Base-by-base conservation (phyloP, 768 basidiomycete species). In the Xerocomus potaroensis region DNA sequence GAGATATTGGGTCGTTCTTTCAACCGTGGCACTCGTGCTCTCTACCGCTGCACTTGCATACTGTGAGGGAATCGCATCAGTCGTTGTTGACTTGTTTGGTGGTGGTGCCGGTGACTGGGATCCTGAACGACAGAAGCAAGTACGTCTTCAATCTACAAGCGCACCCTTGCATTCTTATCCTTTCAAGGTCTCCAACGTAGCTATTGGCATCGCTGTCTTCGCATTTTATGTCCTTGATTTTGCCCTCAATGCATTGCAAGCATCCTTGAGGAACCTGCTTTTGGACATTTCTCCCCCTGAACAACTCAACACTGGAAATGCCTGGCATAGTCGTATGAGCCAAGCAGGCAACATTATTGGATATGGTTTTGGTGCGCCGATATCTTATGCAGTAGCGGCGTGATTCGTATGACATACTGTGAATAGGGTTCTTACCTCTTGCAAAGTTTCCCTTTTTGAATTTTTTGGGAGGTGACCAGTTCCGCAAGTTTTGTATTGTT, bases 321-420 rank as follows among this genome's bases (percentile, higher is more conserved):
- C 96, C 27, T 99, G 95, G 93, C 93, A 97, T 51, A 88, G 94
- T 37, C 76, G 91, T 51, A 96, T 97, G 88, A 86, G 83, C 35
- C 92, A 98, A 62, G 83, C 92, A n/a, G 96, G 93, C 18, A 98
- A 96, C 62, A 95, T 98, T 40, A 65, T 97, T 53, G 96, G 96
- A 8, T 97, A 84, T 69, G 89, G 89, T 2, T 87, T 95, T 61
- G 93, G 91, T 87, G 60, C 48, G 78, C 49, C 21, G 8, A 34
- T 23, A 11, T 43, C 5, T 40, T 39, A 19, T 26, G 35, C 12
- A 41, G n/a, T 29, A 26, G 26, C 14, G 6, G 14, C 27, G 27
- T 6, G 16, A 8, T 37, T 19, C 32, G 8, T 48, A 65, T 14
- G 62, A 36, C 26, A 23, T 6, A 31, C 29, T 29, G 27, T 16